These are phyloP conservation scores for Phytophthora sp. DNA, from an alignment of 352 stramenopile species.

Conservation along the genomic window DNA sequence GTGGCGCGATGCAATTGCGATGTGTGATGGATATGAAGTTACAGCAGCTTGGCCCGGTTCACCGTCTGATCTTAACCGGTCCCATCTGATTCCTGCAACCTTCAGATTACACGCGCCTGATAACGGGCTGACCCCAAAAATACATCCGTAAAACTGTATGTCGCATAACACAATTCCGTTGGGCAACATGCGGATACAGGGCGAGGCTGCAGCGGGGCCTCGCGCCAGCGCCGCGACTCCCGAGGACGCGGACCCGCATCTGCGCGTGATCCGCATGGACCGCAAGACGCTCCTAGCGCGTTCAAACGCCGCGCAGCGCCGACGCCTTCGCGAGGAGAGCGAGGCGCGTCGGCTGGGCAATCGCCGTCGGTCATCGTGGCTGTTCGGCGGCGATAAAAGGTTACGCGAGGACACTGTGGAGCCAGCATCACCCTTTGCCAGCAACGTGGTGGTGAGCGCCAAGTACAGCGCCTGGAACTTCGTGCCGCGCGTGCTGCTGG, in stretches of 20 bases:
- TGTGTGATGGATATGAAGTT: constrained; percentile 31
- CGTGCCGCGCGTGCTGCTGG: constrained; percentile 68
- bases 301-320: constrained; percentile 28
- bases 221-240: constrained; percentile 1
- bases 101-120: constrained; percentile 18
- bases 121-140: constrained; percentile 6
- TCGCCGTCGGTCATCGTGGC: constrained; percentile 31
- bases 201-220: constrained; percentile 21
- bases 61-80: constrained; percentile 25
- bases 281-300: constrained; percentile 37
- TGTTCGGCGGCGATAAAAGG: constrained; percentile 27
- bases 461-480: constrained; percentile 89
- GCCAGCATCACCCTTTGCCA: constrained; percentile 47
- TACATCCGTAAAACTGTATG: constrained; percentile 4
- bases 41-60: constrained; percentile 17
- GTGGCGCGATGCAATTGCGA: constrained; percentile 12
- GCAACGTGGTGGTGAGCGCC: constrained; percentile 78
- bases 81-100: constrained; percentile 11
- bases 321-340: constrained; percentile 26
- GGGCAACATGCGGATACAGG: constrained; percentile 30
- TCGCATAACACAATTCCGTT: constrained; percentile 23
- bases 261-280: constrained; percentile 57
- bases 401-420: constrained; percentile 26
- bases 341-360: constrained; percentile 27
- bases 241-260: constrained; percentile 7